Base-by-base conservation (phyloP, 495 filamentous ascomycete genomes). In the Saxophila tyrrhenica region DNA sequence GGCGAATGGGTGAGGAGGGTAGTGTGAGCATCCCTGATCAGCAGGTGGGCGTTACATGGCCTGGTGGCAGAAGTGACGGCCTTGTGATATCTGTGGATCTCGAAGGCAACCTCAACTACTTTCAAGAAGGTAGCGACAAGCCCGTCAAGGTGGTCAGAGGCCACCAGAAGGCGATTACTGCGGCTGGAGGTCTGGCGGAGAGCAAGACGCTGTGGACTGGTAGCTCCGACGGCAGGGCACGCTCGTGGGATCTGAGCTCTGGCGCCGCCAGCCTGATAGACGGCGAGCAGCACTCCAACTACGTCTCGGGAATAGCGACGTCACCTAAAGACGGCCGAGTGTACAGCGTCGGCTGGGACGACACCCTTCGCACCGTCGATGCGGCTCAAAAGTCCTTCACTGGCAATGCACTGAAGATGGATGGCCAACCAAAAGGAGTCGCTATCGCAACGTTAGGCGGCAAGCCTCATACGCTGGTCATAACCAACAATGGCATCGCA, bases 21-120 rank as follows among this genome's bases (percentile, higher is more conserved):
- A 73, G 67, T 42, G 74, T 84, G 53, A 89, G 78, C 62, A 71
- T 94, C 35, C 78, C 74, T 7, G 79, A 97, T 62, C 92, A 98
- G 65, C 92, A 98, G 60, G 87, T 97, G 38, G 90, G 92, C 23
- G 89, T 98, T 22, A 85, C 90, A 11, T 95, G 89, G 89, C 89
- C 94, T 1, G 73, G 81, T 17, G 88, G 84, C 16, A 78, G 92
- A 39, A 85, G 72, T 46, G 92, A 98, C 61, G 85, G 83, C 41
- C 73, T 94, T 54, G 80, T 98, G 45, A 87, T 98, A 68, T 94
- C 86, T 70, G 70, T 97, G 57, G 87, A 86, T 44, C 76, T 98
- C 21, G 81, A 79, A 46, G 92, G 92, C 1, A 86, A 96, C 65
- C 77, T 98, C 52, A 96, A 89, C 67, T 98, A 97, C 66, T 75